These are phyloP conservation scores for Exophiala calicioides DNA, from an alignment of 2,329 filamentous ascomycete genomes.

Conservation along the genomic window DNA sequence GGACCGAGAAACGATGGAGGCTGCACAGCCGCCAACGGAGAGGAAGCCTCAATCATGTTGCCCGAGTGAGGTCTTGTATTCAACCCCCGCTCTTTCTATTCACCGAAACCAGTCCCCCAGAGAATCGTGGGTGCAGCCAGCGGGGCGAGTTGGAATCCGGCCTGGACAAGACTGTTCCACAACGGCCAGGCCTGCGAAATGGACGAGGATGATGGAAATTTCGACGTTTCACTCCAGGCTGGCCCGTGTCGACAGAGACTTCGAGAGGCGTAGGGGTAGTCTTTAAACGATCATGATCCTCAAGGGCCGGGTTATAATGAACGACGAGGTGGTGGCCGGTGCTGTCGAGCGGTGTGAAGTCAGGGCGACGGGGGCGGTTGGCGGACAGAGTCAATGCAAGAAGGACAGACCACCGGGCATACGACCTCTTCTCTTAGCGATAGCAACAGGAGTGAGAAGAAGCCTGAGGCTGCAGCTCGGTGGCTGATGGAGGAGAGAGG, in stretches of 20 bases:
- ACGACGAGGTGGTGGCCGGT: conserved; percentile 6
- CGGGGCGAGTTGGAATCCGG: conserved; percentile 11
- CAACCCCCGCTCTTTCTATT: conserved; percentile 13
- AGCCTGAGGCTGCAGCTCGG: conserved; percentile 27
- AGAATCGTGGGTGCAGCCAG: not conserved
- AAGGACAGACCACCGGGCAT: conserved; percentile 16
- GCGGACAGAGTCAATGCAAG: conserved; percentile 10
- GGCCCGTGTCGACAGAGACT: conserved; percentile 11
- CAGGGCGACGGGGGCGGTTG: conserved; percentile 5
- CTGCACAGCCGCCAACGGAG: conserved; percentile 90
- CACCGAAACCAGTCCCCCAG: not conserved
- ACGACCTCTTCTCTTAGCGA: conserved; percentile 15
- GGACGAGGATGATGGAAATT: conserved; percentile 5
- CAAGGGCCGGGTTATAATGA: conserved; percentile 6
- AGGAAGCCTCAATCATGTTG: conserved; percentile 79
- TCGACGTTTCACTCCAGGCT: conserved; percentile 5
- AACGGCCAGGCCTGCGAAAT: conserved; percentile 6
- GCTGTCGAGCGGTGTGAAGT: conserved; percentile 1
- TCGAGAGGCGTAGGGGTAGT: conserved; percentile 8
- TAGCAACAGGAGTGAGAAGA: conserved; percentile 20
- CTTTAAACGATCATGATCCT: conserved; percentile 19
- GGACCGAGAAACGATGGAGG: conserved; percentile 63
- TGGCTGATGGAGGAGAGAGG: conserved; percentile 22
- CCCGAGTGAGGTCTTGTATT: not conserved
- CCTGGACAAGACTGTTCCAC: conserved; percentile 16